Evolutionary conservation across 1,284 basidiomycete genomes (phyloP).

Genomic region (Neolentinus lepideus): DNA sequence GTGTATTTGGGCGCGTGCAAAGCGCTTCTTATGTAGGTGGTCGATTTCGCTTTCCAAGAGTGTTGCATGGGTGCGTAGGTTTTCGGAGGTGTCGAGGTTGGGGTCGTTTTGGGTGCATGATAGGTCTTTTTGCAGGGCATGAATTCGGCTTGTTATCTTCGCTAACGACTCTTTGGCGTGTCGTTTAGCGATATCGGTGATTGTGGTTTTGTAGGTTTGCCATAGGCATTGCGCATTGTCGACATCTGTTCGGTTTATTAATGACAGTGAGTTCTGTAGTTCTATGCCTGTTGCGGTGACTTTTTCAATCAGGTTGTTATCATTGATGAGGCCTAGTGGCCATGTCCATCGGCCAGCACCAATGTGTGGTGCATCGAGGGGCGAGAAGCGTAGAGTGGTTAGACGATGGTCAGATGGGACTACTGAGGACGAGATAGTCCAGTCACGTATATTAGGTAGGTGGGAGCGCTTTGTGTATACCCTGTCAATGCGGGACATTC

Average conservation of each 20-base stretch:
- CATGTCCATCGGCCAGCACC: constrained; percentile 24
- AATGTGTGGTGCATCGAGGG: constrained; percentile 13
- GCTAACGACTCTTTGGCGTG: not conserved
- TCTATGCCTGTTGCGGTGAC: not conserved
- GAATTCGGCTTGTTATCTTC: constrained; percentile 9
- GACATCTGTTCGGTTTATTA: not conserved
- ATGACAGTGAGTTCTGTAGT: not conserved
- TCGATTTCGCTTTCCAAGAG: not conserved
- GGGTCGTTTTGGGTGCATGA: not conserved
- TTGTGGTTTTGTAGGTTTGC: not conserved
- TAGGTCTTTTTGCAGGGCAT: not conserved
- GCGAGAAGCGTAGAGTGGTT: constrained; percentile 14
- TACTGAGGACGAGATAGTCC: constrained; percentile 15
- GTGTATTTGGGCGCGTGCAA: constrained; percentile 8
- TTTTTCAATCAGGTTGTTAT: constrained; percentile 7
- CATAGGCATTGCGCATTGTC: constrained; percentile 1
- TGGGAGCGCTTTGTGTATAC: constrained; percentile 17
- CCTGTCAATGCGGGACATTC: constrained; percentile 23
- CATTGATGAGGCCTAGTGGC: constrained; percentile 13
- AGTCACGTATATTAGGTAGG: constrained; percentile 10
- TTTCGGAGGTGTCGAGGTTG: not conserved
- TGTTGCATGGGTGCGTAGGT: not conserved
- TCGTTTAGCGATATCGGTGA: constrained; percentile 6
- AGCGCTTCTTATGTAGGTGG: constrained; percentile 9
- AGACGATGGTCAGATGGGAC: constrained; percentile 23